Conservation (phyloP, 2,329 filamentous ascomycete genomes). For the Amesomyces nigricolor region DNA sequence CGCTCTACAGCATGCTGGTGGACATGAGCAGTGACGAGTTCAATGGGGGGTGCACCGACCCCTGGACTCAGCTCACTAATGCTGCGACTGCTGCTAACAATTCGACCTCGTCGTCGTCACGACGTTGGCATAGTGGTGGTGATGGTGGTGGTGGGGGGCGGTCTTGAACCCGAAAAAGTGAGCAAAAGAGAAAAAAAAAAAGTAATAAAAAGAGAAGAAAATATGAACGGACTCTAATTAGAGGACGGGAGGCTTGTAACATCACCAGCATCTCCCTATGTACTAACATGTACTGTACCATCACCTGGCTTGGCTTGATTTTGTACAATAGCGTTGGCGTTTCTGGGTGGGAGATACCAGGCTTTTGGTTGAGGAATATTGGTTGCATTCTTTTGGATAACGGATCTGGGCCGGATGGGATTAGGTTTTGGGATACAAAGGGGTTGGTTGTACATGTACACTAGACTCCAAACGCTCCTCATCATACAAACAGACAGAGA, state of each 20-base stretch:
- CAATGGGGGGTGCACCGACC: neutral
- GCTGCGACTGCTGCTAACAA: neutral
- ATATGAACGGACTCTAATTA: no score
- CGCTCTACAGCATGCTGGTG: conserved; percentile 12
- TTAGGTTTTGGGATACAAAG: neutral
- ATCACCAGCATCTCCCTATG: no score
- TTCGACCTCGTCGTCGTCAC: neutral
- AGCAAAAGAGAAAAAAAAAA: no score
- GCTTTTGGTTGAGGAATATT: neutral
- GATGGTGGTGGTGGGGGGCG: neutral
- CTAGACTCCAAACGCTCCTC: conserved; percentile 8
- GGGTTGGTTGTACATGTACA: neutral
- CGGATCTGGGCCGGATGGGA: neutral
- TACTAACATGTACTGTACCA: no score
- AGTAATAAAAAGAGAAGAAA: no score
- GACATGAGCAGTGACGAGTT: neutral
- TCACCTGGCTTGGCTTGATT: no score
- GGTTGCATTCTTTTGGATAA: neutral
- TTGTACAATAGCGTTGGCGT: no score
- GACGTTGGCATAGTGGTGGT: neutral
- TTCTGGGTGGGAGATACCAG: neutral
- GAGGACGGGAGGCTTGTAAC: no score
- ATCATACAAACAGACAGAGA: neutral
- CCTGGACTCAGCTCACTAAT: neutral
- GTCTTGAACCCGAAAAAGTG: no score